Evolutionary conservation across 2,329 filamentous ascomycete genomes (phyloP).

Genomic region (Dothideomycetidae sp.): DNA sequence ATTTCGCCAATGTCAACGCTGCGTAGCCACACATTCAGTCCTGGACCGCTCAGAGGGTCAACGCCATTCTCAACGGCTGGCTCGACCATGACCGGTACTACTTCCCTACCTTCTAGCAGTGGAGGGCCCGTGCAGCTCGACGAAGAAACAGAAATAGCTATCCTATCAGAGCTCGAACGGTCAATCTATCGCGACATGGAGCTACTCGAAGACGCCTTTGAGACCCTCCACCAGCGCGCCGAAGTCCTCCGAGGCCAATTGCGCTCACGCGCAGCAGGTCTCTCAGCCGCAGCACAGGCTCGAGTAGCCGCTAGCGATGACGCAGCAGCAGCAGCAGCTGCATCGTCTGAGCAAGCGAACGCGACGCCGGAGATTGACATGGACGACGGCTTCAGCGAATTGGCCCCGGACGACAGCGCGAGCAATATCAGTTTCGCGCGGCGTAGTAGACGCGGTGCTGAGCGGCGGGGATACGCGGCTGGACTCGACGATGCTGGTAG

Average conservation of each 20-base stretch:
- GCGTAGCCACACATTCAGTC: conserved; percentile 15
- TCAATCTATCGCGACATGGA: conserved; percentile 95
- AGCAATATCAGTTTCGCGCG: conserved; percentile 67
- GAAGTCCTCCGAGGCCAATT: conserved; percentile 66
- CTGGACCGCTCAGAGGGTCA: conserved; percentile 14
- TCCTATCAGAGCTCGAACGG: conserved; percentile 78
- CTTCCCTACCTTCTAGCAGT: conserved; percentile 16
- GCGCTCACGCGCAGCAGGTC: conserved; percentile 66
- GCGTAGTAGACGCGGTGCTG: conserved; percentile 45
- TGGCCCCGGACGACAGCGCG: conserved; percentile 66
- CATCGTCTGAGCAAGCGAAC: conserved; percentile 11
- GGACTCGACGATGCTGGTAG: conserved; percentile 1
- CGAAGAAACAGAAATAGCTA: conserved; percentile 84
- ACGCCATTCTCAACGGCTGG: conserved; percentile 22
- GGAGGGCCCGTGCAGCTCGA: conserved; percentile 66
- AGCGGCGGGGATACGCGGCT: conserved; percentile 6
- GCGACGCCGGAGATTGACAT: conserved; percentile 23
- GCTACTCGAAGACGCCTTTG: conserved; percentile 82
- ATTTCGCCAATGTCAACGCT: conserved; percentile 21
- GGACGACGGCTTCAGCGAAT: conserved; percentile 31
- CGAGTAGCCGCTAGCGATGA: conserved; percentile 40
- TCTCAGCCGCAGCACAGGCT: conserved; percentile 51
- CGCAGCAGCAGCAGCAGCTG: conserved; percentile 20
- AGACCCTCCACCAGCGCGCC: conserved; percentile 73
- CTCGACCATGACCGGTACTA: conserved; percentile 18